phyloP scores from a whole-genome alignment of 306 rosid species.

The Lotus japonicus region DNA sequence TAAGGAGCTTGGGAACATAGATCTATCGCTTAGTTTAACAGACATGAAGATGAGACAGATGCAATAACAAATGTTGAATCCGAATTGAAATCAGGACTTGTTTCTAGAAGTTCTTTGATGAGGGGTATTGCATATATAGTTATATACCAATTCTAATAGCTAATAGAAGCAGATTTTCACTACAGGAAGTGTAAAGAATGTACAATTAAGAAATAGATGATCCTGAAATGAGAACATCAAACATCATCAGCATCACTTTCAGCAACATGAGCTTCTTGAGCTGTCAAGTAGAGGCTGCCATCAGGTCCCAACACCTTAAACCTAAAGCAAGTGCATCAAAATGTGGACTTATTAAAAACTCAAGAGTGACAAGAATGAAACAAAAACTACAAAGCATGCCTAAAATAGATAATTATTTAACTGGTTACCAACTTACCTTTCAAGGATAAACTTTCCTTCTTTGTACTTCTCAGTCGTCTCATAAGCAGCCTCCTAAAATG shows the following conservation, averaged over 20 bases:
- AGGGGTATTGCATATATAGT: too few species aligned
- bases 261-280: constrained; percentile 28
- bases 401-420: neutral
- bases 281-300: constrained; percentile 36
- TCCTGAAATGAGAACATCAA: constrained; percentile 16
- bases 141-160: too few species aligned
- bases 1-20: too few species aligned
- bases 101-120: too few species aligned
- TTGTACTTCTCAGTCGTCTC: constrained; percentile 65
- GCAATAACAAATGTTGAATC: too few species aligned
- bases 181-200: too few species aligned
- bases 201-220: too few species aligned
- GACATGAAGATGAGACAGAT: too few species aligned
- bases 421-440: constrained; percentile 56
- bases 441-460: constrained; percentile 72
- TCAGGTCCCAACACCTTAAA: constrained; percentile 57
- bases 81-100: too few species aligned
- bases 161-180: too few species aligned
- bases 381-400: neutral
- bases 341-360: neutral
- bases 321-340: constrained; percentile 31
- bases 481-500: constrained; percentile 48
- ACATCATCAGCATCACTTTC: constrained; percentile 63
- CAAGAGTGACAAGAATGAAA: too few species aligned
- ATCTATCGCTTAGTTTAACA: too few species aligned